Percentiles rank a stretch among this genome's conserved stretches.
Evolutionary conservation across 345 rosid genomes (phyloP).

Genomic region (Melaleuca alternifolia): DNA sequence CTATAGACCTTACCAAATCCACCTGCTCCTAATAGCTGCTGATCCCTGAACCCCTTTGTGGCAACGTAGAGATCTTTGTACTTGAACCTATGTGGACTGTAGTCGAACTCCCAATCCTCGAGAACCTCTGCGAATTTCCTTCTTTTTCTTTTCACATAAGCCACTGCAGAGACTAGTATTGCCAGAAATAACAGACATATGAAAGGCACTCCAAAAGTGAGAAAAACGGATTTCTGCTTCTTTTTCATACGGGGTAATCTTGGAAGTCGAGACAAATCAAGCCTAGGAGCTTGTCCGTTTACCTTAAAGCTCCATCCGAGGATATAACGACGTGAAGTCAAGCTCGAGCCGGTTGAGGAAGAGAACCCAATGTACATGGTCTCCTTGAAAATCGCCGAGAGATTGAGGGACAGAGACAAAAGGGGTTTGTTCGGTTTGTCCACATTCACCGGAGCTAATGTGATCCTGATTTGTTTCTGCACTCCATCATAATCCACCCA

Average conservation of each 20-base stretch:
- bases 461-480: slow-evolving; percentile 23
- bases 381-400: slow-evolving; percentile 18
- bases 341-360: slow-evolving; percentile 35
- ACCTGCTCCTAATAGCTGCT: slow-evolving; percentile 44
- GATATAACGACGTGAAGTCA: slow-evolving; percentile 18
- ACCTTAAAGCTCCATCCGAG: slow-evolving; percentile 60
- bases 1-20: slow-evolving; percentile 59
- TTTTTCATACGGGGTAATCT: neutral
- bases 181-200: slow-evolving; percentile 15
- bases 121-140: slow-evolving; percentile 49
- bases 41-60: slow-evolving; percentile 56
- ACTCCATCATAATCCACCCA: slow-evolving; percentile 46
- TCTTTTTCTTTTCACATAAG: slow-evolving; percentile 11
- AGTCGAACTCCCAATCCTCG: slow-evolving; percentile 59
- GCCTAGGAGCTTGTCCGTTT: slow-evolving; percentile 26
- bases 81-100: slow-evolving; percentile 41
- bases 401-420: slow-evolving; percentile 31
- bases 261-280: slow-evolving; percentile 44
- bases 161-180: neutral
- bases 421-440: slow-evolving; percentile 32
- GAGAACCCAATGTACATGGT: slow-evolving; percentile 65
- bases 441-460: slow-evolving; percentile 24
- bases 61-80: slow-evolving; percentile 52
- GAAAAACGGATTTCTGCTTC: slow-evolving; percentile 14
- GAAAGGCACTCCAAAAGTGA: slow-evolving; percentile 38